Base-by-base conservation (phyloP, 495 filamentous ascomycete species). In the Xylaria telfairii region DNA sequence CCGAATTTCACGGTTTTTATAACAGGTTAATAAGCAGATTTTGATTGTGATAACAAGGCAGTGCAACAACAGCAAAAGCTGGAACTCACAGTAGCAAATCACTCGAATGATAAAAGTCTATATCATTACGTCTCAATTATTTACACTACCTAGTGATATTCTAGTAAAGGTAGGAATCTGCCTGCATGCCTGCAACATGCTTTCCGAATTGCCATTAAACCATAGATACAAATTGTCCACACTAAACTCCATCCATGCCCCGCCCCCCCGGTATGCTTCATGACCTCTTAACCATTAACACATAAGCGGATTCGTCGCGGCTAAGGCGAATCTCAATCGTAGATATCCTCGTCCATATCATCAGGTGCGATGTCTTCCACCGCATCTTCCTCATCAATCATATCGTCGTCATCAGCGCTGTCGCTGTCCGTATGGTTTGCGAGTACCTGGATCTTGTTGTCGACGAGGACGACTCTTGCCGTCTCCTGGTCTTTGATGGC, bases 401-500 rank as follows among this genome's bases (percentile, higher is more conserved):
- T 77, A 83, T 92, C 90, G 3, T 92, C 90, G 47, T 92, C 85
- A 28, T 82, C 83, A 19, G 78, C 81, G 4, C 78, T 59, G n/a
- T 89, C 88, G 60, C 85, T 87, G 6, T 88, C 89, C 2, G 74
- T 74, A 77, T 99, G 96, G 79, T 98, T 98, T 39, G 95, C 85
- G 8, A 96, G 69, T 4, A 99, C 92, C 6, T 87, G 82, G 41
- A 98, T 89, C 78, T 92, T 92, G 42, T 91, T 90, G 24, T 78
- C 77, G 63, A 89, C 88, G 76, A 98, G 83, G 42, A 92, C 89
- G 44, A 98, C 93, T 28, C 86, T 83, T 3, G 95, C 96, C 3
- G 79, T 77, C 81, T 99, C 96, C 28, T 94, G 94, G 76, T 99
- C 95, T 73, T 85, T 87, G 77, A 99, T 90, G 49, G 86, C 88